Conservation (phyloP, 768 basidiomycete genomes). For the Kwoniella sp. region DNA sequence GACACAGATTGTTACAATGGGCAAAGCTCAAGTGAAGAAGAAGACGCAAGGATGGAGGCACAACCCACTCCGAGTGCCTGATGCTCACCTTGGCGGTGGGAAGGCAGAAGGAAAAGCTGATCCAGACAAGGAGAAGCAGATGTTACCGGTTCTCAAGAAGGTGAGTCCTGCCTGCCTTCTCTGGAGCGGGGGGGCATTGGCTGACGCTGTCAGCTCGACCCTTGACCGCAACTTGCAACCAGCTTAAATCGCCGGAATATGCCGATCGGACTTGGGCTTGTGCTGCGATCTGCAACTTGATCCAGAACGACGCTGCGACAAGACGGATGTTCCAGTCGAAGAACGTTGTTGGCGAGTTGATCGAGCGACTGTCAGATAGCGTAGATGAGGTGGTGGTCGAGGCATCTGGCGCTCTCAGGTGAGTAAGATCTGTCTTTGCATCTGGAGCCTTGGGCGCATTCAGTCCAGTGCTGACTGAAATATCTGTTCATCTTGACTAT, state of each 20-base stretch:
- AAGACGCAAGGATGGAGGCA: slow-evolving; percentile 84
- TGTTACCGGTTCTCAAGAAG: slow-evolving; percentile 88
- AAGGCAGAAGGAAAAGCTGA: slow-evolving; percentile 62
- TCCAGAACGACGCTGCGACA: slow-evolving; percentile 92
- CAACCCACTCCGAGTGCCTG: slow-evolving; percentile 91
- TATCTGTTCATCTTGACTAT: not conserved
- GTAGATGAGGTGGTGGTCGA: slow-evolving; percentile 91
- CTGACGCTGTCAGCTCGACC: slow-evolving; percentile 13
- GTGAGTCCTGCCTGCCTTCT: slow-evolving; percentile 57
- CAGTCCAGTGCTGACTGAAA: not conserved
- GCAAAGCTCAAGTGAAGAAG: slow-evolving; percentile 71
- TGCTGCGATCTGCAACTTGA: slow-evolving; percentile 91
- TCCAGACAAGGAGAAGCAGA: slow-evolving; percentile 74
- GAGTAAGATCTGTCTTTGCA: slow-evolving; percentile 40
- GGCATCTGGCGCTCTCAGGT: slow-evolving; percentile 85
- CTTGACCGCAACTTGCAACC: not conserved
- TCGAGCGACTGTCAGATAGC: slow-evolving; percentile 80
- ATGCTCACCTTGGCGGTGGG: slow-evolving; percentile 84
- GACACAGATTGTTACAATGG: slow-evolving; percentile 66
- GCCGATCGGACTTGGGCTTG: slow-evolving; percentile 92
- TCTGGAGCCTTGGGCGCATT: slow-evolving; percentile 3
- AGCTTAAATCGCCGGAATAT: slow-evolving; percentile 62
- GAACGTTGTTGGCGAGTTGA: slow-evolving; percentile 82
- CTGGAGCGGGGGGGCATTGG: not conserved
- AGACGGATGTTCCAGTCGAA: slow-evolving; percentile 84